Conservation (phyloP, 768 basidiomycete species). For the Suillus fuscotomentosus region DNA sequence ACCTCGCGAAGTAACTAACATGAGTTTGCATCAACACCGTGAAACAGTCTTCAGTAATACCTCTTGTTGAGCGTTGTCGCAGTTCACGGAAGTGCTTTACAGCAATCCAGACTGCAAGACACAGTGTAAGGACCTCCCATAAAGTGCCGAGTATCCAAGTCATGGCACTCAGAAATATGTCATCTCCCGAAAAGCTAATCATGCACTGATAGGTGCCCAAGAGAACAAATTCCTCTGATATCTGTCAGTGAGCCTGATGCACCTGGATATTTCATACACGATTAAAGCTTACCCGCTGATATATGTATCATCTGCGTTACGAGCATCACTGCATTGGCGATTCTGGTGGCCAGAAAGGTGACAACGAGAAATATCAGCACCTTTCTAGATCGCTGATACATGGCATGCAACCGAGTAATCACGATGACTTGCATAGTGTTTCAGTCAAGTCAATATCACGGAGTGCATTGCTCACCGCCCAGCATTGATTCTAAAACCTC, state of each 20-base stretch:
- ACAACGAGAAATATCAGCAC: background rate
- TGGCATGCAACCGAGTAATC: background rate
- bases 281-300: background rate
- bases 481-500: background rate
- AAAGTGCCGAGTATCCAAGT: background rate
- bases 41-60: background rate
- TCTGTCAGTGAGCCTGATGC: background rate
- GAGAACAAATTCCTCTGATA: background rate
- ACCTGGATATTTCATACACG: background rate
- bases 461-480: background rate
- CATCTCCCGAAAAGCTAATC: background rate
- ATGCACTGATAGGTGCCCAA: background rate
- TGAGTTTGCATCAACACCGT: background rate
- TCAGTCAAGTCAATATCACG: background rate
- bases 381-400: background rate
- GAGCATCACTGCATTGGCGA: background rate
- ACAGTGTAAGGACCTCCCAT: background rate
- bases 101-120: background rate
- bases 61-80: background rate
- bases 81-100: background rate
- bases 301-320: fast-evolving
- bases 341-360: background rate
- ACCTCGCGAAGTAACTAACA: background rate
- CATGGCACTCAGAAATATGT: background rate
- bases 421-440: background rate